These are phyloP conservation scores for Sporisorium scitamineum DNA, from an alignment of 1,284 basidiomycete genomes.

Conservation along the genomic window DNA sequence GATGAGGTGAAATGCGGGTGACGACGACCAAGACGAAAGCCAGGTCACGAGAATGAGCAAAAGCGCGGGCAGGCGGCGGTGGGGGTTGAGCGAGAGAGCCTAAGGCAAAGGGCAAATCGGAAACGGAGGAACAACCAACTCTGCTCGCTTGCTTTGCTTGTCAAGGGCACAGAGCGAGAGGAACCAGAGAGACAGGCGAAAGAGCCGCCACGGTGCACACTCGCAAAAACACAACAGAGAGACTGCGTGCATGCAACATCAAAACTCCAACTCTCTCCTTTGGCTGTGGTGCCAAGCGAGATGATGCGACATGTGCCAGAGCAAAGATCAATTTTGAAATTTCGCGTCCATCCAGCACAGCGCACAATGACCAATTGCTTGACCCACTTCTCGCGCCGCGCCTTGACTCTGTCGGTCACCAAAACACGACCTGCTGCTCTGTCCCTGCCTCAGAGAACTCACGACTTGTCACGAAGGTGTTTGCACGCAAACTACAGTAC, in stretches of 20 bases:
- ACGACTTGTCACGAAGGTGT: too few species aligned
- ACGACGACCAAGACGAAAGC: background rate
- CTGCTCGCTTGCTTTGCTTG: too few species aligned
- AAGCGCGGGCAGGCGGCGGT: background rate
- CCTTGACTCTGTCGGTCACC: too few species aligned
- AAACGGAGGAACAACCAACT: background rate
- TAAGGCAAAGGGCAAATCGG: background rate
- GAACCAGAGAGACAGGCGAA: background rate
- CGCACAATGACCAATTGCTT: background rate
- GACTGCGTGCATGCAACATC: background rate
- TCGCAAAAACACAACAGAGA: background rate
- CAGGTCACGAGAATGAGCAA: background rate
- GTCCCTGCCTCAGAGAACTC: too few species aligned
- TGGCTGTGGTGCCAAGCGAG: background rate
- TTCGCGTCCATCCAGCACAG: background rate
- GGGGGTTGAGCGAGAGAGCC: background rate
- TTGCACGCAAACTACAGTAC: too few species aligned
- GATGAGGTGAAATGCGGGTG: background rate
- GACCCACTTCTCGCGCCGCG: background rate
- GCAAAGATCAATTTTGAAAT: background rate
- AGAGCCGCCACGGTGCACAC: background rate
- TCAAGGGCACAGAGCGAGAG: background rate
- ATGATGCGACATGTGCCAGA: constrained; percentile 3
- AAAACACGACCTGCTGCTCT: constrained; percentile 2
- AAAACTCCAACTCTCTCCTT: background rate